These are phyloP conservation scores for Alternaria alternata DNA, from an alignment of 2,329 filamentous ascomycete genomes.

Conservation along the genomic window DNA sequence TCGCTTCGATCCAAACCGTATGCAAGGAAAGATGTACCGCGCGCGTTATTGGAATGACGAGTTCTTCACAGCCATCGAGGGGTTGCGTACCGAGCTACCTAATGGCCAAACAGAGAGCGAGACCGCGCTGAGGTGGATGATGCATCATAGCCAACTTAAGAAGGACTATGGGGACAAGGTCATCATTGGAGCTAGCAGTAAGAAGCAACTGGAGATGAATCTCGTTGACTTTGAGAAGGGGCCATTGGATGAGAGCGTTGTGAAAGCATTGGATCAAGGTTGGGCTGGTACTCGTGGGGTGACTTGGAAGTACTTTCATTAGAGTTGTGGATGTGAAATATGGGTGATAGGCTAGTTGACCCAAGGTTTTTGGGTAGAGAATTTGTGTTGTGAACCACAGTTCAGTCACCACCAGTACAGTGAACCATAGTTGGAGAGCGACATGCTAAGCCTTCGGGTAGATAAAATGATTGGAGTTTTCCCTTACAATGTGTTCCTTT, in stretches of 20 bases:
- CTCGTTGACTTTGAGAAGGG: constrained; percentile 67
- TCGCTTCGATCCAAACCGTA: constrained; percentile 37
- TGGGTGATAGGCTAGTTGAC: background rate
- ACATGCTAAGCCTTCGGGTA: background rate
- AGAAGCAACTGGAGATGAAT: constrained; percentile 64
- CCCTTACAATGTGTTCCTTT: too few species aligned
- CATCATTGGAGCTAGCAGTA: constrained; percentile 65
- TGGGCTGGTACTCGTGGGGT: constrained; percentile 63
- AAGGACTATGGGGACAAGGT: constrained; percentile 64
- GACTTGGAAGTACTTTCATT: constrained; percentile 26
- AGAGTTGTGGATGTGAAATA: background rate
- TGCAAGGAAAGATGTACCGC: constrained; percentile 52
- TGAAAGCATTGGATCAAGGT: constrained; percentile 50
- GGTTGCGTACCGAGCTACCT: constrained; percentile 48
- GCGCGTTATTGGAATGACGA: constrained; percentile 53
- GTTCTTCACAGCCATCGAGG: constrained; percentile 56
- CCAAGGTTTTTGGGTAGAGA: background rate
- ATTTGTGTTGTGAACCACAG: background rate
- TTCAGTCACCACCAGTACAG: background rate
- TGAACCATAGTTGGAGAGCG: background rate
- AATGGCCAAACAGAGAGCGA: constrained; percentile 52
- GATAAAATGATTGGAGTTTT: background rate
- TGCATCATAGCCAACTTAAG: constrained; percentile 58
- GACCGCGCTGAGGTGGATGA: constrained; percentile 55
- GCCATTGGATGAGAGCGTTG: constrained; percentile 67